A percentile compares a stretch with the other conserved stretches of the same genome.
Evolutionary conservation across 352 stramenopile genomes (phyloP).

Genomic region (Globisporangium carolinianum): DNA sequence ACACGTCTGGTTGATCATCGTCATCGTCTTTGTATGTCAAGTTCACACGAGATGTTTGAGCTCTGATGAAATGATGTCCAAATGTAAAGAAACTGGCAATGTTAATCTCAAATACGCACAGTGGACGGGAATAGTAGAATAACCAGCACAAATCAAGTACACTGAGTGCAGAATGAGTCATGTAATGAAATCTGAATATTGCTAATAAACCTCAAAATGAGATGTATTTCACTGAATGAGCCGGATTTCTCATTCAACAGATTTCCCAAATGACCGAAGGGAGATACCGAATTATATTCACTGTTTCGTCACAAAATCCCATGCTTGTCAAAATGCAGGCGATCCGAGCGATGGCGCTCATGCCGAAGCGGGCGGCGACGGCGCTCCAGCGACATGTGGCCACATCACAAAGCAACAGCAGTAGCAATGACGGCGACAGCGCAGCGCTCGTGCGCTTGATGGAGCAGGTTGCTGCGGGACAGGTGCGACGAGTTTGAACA

Average conservation of each 20-base stretch:
- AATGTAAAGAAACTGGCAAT: neutral
- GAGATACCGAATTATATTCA: too few species aligned
- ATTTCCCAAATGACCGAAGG: too few species aligned
- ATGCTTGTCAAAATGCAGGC: neutral
- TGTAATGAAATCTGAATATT: too few species aligned
- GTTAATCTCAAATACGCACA: too few species aligned
- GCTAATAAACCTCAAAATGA: too few species aligned
- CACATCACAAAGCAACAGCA: neutral
- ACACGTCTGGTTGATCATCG: neutral
- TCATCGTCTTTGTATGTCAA: neutral
- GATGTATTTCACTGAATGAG: too few species aligned
- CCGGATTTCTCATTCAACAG: too few species aligned
- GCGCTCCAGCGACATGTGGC: neutral
- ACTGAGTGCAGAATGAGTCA: too few species aligned
- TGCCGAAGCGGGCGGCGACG: neutral
- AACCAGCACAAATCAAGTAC: too few species aligned
- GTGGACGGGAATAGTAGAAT: too few species aligned
- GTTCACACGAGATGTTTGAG: neutral
- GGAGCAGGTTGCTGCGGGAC: slow-evolving; percentile 46
- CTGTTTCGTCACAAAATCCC: neutral
- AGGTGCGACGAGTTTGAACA: slow-evolving; percentile 14
- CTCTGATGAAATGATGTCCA: neutral
- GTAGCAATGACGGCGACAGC: neutral
- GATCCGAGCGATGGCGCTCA: neutral
- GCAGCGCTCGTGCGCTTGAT: slow-evolving; percentile 24